phyloP scores from a whole-genome alignment of 768 basidiomycete genomes.

The Gyrodon lividus region DNA sequence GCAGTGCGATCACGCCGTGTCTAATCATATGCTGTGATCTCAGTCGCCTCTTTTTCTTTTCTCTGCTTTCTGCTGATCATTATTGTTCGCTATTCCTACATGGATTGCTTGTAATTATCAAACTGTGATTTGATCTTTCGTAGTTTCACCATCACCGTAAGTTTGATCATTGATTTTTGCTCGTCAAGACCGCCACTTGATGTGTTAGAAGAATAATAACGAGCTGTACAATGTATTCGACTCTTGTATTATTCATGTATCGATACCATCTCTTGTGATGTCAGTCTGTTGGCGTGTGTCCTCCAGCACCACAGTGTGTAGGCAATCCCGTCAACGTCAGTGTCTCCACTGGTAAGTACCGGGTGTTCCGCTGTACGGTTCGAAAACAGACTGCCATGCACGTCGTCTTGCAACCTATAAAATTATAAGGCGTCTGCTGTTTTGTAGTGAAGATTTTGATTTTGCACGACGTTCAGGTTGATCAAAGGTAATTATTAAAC shows the following conservation, averaged over 20 bases:
- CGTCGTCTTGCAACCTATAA: not conserved
- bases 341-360: conserved; percentile 5
- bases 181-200: not conserved
- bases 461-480: too few relatives aligned
- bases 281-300: not conserved
- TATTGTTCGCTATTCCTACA: conserved; percentile 19
- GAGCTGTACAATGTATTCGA: not conserved
- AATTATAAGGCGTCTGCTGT: too few relatives aligned
- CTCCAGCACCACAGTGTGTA: too few relatives aligned
- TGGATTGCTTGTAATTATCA: conserved; percentile 7
- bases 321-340: conserved; percentile 4
- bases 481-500: not conserved
- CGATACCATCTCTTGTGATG: not conserved
- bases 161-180: not conserved
- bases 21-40: conserved; percentile 1
- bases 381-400: not conserved
- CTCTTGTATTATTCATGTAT: not conserved
- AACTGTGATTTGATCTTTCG: not conserved
- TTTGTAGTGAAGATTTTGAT: too few relatives aligned
- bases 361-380: too few relatives aligned
- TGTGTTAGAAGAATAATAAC: not conserved
- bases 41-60: too few relatives aligned
- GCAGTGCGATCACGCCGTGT: not conserved
- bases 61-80: conserved; percentile 27
- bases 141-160: not conserved